These are phyloP conservation scores for Rhizopus delemar DNA, from an alignment of 371 early-diverging fungal genomes.

Conservation along the genomic window DNA sequence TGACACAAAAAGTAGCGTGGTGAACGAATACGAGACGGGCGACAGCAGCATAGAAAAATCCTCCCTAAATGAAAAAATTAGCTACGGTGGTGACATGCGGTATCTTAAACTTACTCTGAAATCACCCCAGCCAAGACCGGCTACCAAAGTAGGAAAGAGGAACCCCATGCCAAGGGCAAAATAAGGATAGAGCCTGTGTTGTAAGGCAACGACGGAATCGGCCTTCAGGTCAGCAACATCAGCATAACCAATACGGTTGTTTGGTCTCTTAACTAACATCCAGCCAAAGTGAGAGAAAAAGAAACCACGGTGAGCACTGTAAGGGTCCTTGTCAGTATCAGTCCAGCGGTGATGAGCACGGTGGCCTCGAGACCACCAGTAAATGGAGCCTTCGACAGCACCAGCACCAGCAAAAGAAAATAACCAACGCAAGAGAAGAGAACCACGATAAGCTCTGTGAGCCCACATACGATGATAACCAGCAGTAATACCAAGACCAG, in stretches of 20 bases:
- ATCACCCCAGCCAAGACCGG: constrained; percentile 90
- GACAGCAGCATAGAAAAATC: constrained; percentile 84
- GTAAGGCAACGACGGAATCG: constrained; percentile 76
- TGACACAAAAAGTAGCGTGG: constrained; percentile 95
- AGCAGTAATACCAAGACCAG: constrained; percentile 92
- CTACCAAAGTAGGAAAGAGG: constrained; percentile 76
- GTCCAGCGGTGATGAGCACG: constrained; percentile 91
- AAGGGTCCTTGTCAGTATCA: constrained; percentile 91
- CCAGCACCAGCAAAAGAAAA: constrained; percentile 69
- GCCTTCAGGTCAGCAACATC: constrained; percentile 85
- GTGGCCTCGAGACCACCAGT: constrained; percentile 87
- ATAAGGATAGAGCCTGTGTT: constrained; percentile 81
- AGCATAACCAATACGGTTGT: constrained; percentile 71
- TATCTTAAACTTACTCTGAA: constrained; percentile 52
- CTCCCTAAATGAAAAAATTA: constrained; percentile 58
- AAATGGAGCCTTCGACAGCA: constrained; percentile 81
- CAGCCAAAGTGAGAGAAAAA: constrained; percentile 89
- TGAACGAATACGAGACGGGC: constrained; percentile 81
- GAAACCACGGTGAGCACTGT: constrained; percentile 83
- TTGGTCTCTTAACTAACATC: constrained; percentile 84
- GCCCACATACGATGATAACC: constrained; percentile 87
- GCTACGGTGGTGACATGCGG: not conserved
- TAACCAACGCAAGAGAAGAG: constrained; percentile 56
- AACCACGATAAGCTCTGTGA: constrained; percentile 77
- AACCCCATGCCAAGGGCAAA: constrained; percentile 76